Base-by-base conservation (phyloP, 2,329 filamentous ascomycete species). In the Ploettnerulaceae sp. region DNA sequence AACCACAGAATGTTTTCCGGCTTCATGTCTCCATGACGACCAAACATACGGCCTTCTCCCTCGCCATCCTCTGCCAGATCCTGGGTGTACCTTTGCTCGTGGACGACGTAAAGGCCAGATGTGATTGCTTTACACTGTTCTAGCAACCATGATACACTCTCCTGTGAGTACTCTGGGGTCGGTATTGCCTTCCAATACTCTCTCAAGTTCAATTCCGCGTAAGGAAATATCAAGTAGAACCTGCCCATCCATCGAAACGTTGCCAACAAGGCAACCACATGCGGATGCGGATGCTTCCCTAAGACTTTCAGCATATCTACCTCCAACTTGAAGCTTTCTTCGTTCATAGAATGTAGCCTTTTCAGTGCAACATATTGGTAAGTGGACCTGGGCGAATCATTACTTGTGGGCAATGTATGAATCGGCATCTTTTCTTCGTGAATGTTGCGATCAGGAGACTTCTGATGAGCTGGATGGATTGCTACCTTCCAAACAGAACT, bases 221-320 rank as follows among this genome's bases (percentile, higher is more conserved):
- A 61, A 11, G 58, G 61, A 24, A 64, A 61, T 5, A 64, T 51
- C 11, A 63, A 25, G 24, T 60, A 52, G 31, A 52, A 58, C 8
- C 48, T 42, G 0, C 25, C 31, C 20, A 45, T 39, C 18, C 48
- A 47, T 12, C 42, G 35, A 32, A 49, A 63, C 0, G 58, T 63
- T 12, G 55, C 57, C 3, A 62, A 47, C 4, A 64, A 56, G 15
- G 54, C 51, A 8, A 63, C 49, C 9, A 62, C 32, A 25, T 63
- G 55, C 12, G 34, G 33, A 42, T 55, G 52, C 25, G 14, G 29
- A 8, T 39, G 7, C 7, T 11, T 39, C 12, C 14, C 15, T 4
- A 39, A 17, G 2, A 12, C 38, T 36, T 32, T 43, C 5, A 49
- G 17, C 45, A 52, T 52, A 8, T 25, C 18, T 7, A 38, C 40